These are phyloP conservation scores for Ilex aquifolium DNA, from an alignment of 257 asterid species.

Conservation along the genomic window DNA sequence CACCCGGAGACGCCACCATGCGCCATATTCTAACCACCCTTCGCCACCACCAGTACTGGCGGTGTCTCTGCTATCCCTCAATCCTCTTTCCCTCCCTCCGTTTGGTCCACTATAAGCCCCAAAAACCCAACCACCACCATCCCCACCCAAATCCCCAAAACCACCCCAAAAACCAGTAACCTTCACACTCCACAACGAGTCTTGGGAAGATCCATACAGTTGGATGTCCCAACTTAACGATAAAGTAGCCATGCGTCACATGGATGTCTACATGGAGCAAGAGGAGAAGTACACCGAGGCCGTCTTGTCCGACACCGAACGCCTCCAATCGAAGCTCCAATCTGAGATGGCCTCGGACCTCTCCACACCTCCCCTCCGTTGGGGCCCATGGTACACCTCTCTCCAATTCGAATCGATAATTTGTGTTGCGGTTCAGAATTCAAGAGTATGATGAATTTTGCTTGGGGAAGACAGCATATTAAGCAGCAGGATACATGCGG, in stretches of 20 bases:
- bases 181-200: constrained; percentile 65
- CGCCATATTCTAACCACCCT: constrained; percentile 52
- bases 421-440: not conserved
- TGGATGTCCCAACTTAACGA: constrained; percentile 95
- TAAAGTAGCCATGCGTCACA: constrained; percentile 91
- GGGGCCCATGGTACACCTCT: constrained; percentile 82
- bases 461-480: not conserved
- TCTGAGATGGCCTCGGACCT: constrained; percentile 78
- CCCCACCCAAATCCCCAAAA: constrained; percentile 74
- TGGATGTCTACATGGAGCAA: constrained; percentile 96
- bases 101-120: constrained; percentile 63
- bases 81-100: constrained; percentile 20
- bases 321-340: constrained; percentile 76
- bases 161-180: constrained; percentile 78
- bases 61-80: constrained; percentile 12
- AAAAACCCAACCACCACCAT: constrained; percentile 55
- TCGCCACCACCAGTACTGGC: constrained; percentile 30
- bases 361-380: constrained; percentile 79
- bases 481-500: not conserved
- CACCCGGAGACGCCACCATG: constrained; percentile 33
- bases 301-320: constrained; percentile 71
- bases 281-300: constrained; percentile 98
- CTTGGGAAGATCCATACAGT: constrained; percentile 79
- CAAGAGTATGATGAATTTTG: not conserved
- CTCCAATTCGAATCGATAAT: not conserved